Evolutionary conservation across 169 alveolate genomes (phyloP).

Genomic region (Eimeria tenella): DNA sequence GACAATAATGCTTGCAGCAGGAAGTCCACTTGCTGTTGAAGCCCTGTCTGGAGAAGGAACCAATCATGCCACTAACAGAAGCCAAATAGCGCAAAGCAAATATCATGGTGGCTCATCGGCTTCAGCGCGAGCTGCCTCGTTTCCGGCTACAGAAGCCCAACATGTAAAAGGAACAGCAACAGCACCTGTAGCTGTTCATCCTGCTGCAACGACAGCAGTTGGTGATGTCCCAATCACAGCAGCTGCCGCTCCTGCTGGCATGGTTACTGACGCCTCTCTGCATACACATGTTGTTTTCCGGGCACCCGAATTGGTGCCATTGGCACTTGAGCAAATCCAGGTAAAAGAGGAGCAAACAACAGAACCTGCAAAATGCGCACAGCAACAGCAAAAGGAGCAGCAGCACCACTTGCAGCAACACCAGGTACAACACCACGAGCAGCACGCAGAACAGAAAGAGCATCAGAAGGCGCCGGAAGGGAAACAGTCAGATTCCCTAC

Average conservation of each 20-base stretch:
- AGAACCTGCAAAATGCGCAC: not conserved
- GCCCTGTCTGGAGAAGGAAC: not conserved
- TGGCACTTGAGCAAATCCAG: not conserved
- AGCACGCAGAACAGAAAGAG: not conserved
- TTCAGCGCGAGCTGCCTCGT: not conserved
- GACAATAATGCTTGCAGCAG: not conserved
- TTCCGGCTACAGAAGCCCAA: not conserved
- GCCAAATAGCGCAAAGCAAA: no score
- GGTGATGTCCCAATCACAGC: not conserved
- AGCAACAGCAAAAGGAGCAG: not conserved
- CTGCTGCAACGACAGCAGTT: no score
- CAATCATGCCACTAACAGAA: not conserved
- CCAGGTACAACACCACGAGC: not conserved
- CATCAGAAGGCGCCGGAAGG: slow-evolving; percentile 2
- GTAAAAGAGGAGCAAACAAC: not conserved
- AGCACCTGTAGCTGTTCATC: not conserved
- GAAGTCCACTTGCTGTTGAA: not conserved
- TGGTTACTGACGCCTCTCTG: not conserved
- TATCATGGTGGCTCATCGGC: not conserved
- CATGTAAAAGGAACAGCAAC: not conserved
- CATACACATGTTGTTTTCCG: not conserved
- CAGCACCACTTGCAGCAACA: not conserved
- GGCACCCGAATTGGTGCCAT: not conserved
- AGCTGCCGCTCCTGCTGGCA: not conserved
- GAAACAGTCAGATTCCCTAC: not conserved